Evolutionary conservation across 2,329 filamentous ascomycete genomes (phyloP), one percentile per base, ranked within the genome.

Genomic region (Thelonectria blattea): DNA sequence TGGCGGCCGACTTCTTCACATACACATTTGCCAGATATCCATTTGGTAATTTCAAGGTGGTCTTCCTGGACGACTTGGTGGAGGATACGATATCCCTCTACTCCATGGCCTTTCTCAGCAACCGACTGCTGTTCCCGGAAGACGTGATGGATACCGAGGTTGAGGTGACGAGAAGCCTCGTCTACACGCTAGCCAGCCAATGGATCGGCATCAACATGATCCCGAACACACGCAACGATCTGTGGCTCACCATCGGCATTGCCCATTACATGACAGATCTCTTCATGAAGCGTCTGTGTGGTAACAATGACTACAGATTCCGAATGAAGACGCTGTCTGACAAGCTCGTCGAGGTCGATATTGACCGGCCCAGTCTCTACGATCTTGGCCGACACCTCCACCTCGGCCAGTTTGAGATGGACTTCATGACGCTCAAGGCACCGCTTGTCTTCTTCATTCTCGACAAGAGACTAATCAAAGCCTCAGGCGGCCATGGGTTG

Each of bases 201-300:
- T 99, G 94, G 91, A 91, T 95, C 65, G 95, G 95, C 15, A 90
- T 99, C 64, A 93, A 93, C 72, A 91, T 99, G 66, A 89, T 96
- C 49, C 90, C 95, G 0, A 91, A 93, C 71, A 88, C 90, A 42
- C 86, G 88, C 17, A 83, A 84, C 52, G 95, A 99, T 74, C 87
- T 88, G 55, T 99, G 95, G 95, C 88, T 96, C 18, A 89, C 94
- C 12, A 85, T 95, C 55, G 96, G 94, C 14, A 90, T 96, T 48
- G 91, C 94, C 1, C 93, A 94, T 80, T 99, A 92, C 79, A 96
- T 99, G 85, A 93, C 94, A 1, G 94, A 97, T 68, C 84, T 92
- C 4, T 97, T 96, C 76, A 91, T 98, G 85, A 92, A 89, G 74
- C 89, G 88, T 66, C 82, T 99, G 3, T 96, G 92, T 71, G 95